Base-by-base conservation (phyloP, 257 asterid species). In the Cruciata laevipes region DNA sequence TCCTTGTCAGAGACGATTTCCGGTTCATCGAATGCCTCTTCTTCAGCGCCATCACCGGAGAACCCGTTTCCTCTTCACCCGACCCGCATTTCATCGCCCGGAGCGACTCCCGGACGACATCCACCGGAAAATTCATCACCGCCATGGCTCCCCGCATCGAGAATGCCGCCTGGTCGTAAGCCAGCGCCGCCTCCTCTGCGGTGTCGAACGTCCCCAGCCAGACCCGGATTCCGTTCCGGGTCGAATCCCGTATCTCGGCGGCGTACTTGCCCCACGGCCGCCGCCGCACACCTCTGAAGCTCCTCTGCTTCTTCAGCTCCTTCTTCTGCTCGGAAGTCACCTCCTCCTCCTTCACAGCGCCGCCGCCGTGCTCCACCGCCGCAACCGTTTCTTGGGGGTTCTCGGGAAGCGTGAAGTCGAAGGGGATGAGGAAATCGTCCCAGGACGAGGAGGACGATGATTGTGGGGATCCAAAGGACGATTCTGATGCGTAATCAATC, bases 241-340 rank as follows among this genome's bases (percentile, higher is more conserved):
- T 90, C 2, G 97, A 90, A 55, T 90, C 97, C 61, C 97, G 73
- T 5, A 89, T 89, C 77, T 89, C 97, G 16, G 96, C 96, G 49
- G 97, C 97, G 73, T 74, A 89, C 67, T 87, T 89, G 31, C 97
- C 96, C 96, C 96, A 87, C 20, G 96, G 96, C 73, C 97, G 79
- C 79, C 87, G 72, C 8, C 96, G 58, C 10, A 89, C 96, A 2
- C 96, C 96, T 32, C 96, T 66, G 81, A 81, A 85, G 0, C 81
- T 71, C 63, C 73, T 83, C 40, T 68, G 83, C 61, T 68, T 73
- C 59, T 37, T 58, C 40, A 21, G 30, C 30, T 49, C 63, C 3
- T 59, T 55, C 18, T 55, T 70, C 3, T 32, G 59, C 2, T 4
- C 7, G 2, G 89, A 83, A 66, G 76, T 80, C 0, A 82, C 92